Conservation (phyloP, 768 basidiomycete species). For the Mycena crocata region DNA sequence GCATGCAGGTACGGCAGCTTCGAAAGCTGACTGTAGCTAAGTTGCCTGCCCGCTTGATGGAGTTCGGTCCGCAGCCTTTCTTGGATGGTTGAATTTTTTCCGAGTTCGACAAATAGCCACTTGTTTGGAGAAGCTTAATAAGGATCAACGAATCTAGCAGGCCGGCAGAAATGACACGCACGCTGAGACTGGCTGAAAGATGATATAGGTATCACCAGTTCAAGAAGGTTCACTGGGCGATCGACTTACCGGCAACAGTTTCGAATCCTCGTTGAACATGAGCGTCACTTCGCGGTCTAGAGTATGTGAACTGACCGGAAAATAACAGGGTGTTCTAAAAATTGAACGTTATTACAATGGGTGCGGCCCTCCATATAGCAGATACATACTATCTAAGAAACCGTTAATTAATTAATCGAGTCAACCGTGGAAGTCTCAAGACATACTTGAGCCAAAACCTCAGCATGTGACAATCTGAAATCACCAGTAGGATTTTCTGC, state of each 20-base stretch:
- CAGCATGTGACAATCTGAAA: conserved; percentile 22
- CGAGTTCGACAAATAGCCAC: conserved; percentile 50
- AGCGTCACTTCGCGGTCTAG: not conserved
- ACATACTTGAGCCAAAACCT: conserved; percentile 22
- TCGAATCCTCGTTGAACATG: conserved; percentile 20
- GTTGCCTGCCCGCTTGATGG: conserved; percentile 6
- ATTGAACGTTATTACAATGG: not conserved
- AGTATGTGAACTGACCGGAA: conserved; percentile 14
- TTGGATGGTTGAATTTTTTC: conserved; percentile 43
- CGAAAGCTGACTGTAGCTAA: conserved; percentile 22
- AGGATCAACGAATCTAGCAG: not conserved
- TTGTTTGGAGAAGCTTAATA: not conserved
- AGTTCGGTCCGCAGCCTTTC: conserved; percentile 45
- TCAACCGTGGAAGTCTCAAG: not conserved
- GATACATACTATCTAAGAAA: conserved; percentile 12
- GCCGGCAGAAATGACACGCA: not conserved
- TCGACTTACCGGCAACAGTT: conserved; percentile 21
- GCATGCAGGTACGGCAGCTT: conserved; percentile 49
- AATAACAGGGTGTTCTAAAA: conserved; percentile 32
- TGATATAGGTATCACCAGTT: not conserved
- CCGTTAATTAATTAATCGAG: not conserved
- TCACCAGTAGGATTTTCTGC: conserved; percentile 29
- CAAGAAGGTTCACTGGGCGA: not conserved
- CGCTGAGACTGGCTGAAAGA: conserved; percentile 16
- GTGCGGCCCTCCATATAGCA: no score